These are phyloP conservation scores for Lunularia cruciata DNA, from an alignment of 225 moss, liverwort and hornwort genomes.

Conservation along the genomic window DNA sequence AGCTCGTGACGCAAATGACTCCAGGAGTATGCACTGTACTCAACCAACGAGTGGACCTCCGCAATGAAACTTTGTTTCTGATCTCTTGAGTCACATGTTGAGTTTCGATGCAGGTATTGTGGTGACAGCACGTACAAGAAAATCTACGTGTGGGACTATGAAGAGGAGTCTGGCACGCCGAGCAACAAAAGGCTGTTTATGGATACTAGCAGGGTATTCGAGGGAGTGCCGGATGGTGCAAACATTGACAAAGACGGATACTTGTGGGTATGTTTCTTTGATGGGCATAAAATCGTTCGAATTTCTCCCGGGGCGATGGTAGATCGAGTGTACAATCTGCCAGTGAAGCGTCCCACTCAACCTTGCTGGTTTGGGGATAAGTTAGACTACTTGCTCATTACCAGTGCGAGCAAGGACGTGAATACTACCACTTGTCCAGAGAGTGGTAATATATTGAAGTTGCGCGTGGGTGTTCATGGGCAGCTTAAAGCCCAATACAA, in stretches of 20 bases:
- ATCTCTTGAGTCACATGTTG: too few species aligned
- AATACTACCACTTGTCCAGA: conserved; percentile 48
- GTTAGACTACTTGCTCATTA: conserved; percentile 68
- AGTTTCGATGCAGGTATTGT: conserved; percentile 45
- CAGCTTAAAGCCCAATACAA: conserved; percentile 64
- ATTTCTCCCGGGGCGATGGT: conserved; percentile 56
- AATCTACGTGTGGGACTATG: conserved; percentile 87
- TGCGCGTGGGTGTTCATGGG: conserved; percentile 55
- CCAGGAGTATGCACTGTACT: too few species aligned
- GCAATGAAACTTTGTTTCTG: too few species aligned
- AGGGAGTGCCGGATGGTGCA: conserved; percentile 81
- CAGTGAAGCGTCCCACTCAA: conserved; percentile 80
- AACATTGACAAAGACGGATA: conserved; percentile 72
- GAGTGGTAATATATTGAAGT: conserved; percentile 64
- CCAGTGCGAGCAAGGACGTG: conserved; percentile 60
- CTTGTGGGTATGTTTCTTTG: conserved; percentile 86
- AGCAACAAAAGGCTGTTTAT: conserved; percentile 68
- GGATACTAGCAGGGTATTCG: conserved; percentile 54
- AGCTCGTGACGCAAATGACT: too few species aligned
- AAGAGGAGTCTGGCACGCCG: conserved; percentile 67
- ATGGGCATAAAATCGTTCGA: conserved; percentile 67
- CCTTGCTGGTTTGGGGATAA: conserved; percentile 70
- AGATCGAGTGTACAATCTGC: conserved; percentile 50
- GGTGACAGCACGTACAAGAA: conserved; percentile 77
- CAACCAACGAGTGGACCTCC: too few species aligned